Conservation (phyloP, 164 flowering plant species). For the Amborella trichopoda region DNA sequence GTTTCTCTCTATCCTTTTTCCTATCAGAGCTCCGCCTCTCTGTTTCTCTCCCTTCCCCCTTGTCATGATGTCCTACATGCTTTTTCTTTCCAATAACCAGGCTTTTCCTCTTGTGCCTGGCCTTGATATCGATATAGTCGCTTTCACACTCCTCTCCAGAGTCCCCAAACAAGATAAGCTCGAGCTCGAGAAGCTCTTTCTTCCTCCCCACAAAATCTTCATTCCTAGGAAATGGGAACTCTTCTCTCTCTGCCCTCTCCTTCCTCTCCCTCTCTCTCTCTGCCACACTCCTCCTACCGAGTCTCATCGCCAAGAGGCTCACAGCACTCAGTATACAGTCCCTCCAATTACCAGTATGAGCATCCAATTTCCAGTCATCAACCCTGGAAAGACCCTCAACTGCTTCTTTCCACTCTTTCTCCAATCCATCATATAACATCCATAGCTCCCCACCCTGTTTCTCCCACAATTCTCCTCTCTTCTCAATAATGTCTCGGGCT, state of each 20-base stretch:
- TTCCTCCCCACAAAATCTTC: constrained; percentile 87
- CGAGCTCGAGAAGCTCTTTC: constrained; percentile 78
- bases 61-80: too few species aligned
- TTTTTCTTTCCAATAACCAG: constrained; percentile 39
- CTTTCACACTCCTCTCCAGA: constrained; percentile 66
- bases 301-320: constrained; percentile 48
- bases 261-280: constrained; percentile 65
- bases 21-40: constrained; percentile 30
- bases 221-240: constrained; percentile 76
- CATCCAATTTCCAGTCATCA: constrained; percentile 83
- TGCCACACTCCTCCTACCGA: constrained; percentile 80
- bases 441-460: constrained; percentile 84
- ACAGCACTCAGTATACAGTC: constrained; percentile 77
- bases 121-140: constrained; percentile 75
- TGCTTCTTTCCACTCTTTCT: constrained; percentile 90
- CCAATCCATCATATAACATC: constrained; percentile 71
- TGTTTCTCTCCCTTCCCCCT: neutral
- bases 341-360: constrained; percentile 80
- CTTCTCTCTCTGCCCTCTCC: constrained; percentile 74
- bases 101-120: constrained; percentile 52
- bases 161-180: constrained; percentile 81
- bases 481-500: constrained; percentile 79
- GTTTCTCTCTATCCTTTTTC: constrained; percentile 20
- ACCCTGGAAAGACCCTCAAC: constrained; percentile 54
- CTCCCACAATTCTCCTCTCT: constrained; percentile 82